A percentile compares a stretch with the other conserved stretches of the same genome.
Conservation (phyloP, 257 asterid genomes). For the Solanum lycopersicoides region DNA sequence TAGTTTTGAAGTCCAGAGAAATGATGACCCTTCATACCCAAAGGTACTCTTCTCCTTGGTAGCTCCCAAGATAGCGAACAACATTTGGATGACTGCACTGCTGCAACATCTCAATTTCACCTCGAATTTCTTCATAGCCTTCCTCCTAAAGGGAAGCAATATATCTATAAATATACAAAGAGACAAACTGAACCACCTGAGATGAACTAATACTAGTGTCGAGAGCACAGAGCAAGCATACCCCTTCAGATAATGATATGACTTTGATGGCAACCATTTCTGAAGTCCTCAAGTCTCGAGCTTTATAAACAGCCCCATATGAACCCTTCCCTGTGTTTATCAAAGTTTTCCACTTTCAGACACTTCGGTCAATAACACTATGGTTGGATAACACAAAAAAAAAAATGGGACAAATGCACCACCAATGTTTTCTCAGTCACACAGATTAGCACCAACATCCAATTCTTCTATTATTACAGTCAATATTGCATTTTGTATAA, state of each 20-base stretch:
- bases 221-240: conserved; percentile 15
- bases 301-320: conserved; percentile 91
- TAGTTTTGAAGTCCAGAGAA: not conserved
- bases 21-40: conserved; percentile 51
- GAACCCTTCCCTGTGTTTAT: conserved; percentile 85
- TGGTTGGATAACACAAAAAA: not conserved
- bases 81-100: conserved; percentile 99
- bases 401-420: not conserved
- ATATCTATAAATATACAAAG: conserved; percentile 4
- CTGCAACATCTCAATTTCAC: conserved; percentile 98
- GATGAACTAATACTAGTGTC: not conserved
- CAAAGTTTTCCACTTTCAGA: conserved; percentile 10
- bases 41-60: conserved; percentile 96
- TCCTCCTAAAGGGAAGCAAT: conserved; percentile 56
- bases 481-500: not conserved
- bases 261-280: conserved; percentile 97
- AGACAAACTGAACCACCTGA: not conserved
- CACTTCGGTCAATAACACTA: not conserved
- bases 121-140: conserved; percentile 94
- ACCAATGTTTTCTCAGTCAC: not conserved
- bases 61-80: conserved; percentile 97
- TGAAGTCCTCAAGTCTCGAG: conserved; percentile 84
- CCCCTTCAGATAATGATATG: conserved; percentile 96
- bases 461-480: not conserved
- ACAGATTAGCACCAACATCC: not conserved